These are phyloP conservation scores for Macrophomina phaseolina DNA, from an alignment of 2,329 filamentous ascomycete genomes.

Conservation along the genomic window DNA sequence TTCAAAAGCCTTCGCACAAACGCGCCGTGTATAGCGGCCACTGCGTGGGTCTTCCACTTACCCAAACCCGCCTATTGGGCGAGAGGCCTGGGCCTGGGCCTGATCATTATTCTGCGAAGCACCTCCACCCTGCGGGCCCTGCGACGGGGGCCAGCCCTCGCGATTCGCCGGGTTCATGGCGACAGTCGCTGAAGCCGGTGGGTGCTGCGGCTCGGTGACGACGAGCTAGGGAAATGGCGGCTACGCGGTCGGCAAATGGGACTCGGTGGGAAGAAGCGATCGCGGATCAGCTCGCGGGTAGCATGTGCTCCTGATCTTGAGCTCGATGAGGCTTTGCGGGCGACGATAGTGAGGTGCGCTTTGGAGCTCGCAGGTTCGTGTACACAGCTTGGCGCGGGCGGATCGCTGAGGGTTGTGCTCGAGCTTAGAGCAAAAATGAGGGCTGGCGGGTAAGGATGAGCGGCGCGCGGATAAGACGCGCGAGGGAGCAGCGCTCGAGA, in stretches of 20 bases:
- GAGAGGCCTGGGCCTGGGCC: conserved; percentile 40
- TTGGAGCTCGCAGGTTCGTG: conserved; percentile 25
- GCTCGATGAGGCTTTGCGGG: conserved; percentile 5
- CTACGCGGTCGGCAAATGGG: conserved; percentile 11
- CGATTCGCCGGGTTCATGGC: conserved; percentile 49
- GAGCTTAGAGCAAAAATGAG: not conserved
- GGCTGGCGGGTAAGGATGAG: not conserved
- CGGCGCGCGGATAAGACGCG: conserved; percentile 9
- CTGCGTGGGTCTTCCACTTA: conserved; percentile 28
- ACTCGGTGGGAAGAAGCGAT: not conserved
- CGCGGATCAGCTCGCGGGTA: conserved; percentile 17
- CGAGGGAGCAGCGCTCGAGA: conserved; percentile 13
- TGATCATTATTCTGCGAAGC: conserved; percentile 50
- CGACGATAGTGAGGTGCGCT: conserved; percentile 16
- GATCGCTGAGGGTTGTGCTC: not conserved
- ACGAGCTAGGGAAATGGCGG: not conserved
- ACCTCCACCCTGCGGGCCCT: conserved; percentile 55
- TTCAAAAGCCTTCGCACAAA: not conserved
- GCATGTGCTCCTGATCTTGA: conserved; percentile 23
- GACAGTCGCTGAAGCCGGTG: conserved; percentile 9
- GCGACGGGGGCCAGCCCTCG: conserved; percentile 50
- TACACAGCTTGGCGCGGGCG: conserved; percentile 11
- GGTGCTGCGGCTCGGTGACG: not conserved
- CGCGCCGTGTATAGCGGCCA: conserved; percentile 4
- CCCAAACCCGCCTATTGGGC: conserved; percentile 45